Percentiles rank a stretch among this genome's conserved stretches.
These are phyloP conservation scores for Ceratobasidium papillatum DNA, from an alignment of 1,284 basidiomycete genomes.

Conservation along the genomic window DNA sequence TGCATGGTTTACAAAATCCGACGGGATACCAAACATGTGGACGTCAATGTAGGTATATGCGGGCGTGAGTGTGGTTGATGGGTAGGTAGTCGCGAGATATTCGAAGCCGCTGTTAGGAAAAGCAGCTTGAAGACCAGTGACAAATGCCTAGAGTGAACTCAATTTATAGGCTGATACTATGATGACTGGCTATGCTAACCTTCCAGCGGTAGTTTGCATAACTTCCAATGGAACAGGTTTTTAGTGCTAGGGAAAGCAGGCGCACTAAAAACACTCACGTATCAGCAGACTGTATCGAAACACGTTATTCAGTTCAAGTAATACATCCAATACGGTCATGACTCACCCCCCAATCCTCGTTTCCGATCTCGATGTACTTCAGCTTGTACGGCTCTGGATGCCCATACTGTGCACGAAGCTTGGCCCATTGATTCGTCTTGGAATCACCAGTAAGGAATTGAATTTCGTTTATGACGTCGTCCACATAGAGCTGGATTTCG, in stretches of 20 bases:
- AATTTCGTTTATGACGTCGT: conserved; percentile 72
- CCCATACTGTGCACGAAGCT: conserved; percentile 68
- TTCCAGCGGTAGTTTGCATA: conserved; percentile 62
- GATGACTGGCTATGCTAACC: neutral
- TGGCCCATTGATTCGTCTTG: conserved; percentile 57
- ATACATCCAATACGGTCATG: too few relatives aligned
- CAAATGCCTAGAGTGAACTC: conserved; percentile 53
- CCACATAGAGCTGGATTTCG: conserved; percentile 66
- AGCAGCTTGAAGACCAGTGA: conserved; percentile 60
- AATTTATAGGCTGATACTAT: neutral
- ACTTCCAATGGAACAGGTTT: conserved; percentile 43
- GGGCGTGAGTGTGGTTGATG: conserved; percentile 51
- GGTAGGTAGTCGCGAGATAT: conserved; percentile 53
- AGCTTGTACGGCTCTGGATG: conserved; percentile 67
- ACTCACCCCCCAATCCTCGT: conserved; percentile 45
- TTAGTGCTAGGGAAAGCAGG: too few relatives aligned
- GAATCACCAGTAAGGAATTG: conserved; percentile 50
- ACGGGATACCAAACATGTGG: conserved; percentile 53
- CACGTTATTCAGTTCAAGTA: too few relatives aligned
- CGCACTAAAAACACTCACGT: conserved; percentile 15
- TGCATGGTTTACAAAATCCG: conserved; percentile 50
- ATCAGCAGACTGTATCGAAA: conserved; percentile 42
- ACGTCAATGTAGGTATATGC: conserved; percentile 49
- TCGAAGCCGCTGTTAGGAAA: conserved; percentile 63
- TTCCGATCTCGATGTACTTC: conserved; percentile 64